Base-by-base conservation (phyloP, 106 monocot species). In the Dendrobium officinale region DNA sequence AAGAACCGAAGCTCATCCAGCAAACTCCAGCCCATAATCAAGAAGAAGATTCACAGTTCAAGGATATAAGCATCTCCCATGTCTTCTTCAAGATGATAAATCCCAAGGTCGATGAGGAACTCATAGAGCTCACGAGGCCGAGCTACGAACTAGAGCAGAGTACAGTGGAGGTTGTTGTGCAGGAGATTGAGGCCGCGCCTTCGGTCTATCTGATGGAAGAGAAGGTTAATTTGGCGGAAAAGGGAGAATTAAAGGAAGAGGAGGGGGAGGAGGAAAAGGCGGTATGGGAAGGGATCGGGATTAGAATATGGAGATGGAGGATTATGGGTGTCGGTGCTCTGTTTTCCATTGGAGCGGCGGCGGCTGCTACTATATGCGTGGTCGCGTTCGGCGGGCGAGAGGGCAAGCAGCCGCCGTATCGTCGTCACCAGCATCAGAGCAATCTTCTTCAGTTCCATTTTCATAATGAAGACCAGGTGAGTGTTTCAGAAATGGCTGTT, bases 271-370 rank as follows among this genome's bases (percentile, higher is more conserved):
- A 80, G 67, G 73, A 55, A 10, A 79, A 61, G 68, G 66, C 47
- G 26, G 72, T 82, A 15, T 75, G 56, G 77, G 81, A 86, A 22
- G 83, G 83, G 10, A 79, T 86, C 55, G 80, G 89, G 1, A 43
- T 89, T 22, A 75, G 41, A 15, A 58, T 87, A 1, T 89, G 89
- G 83, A 85, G 78, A 77, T 84, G 87, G 87, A 89, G 78, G 66
- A 18, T 87, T 9, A 73, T 78, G 2, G 91, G 85, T 6, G 68
- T 81, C n/a, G 87, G 87, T 1, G 89, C 89, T 2, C 40, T 72
- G 72, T 72, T 22, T 27, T 72, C 72, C 72, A 16, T 72, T 37
- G 72, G 72, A 40, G 33, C 40, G 15, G 72, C 72, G 6, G 37
- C 72, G 37, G 72, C 72, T 16, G 72, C 40, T 27, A 72, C 72